Percentiles rank a stretch among this genome's conserved stretches.
These are phyloP conservation scores for Acacia concinna DNA, from an alignment of 331 rosid species.

Conservation along the genomic window DNA sequence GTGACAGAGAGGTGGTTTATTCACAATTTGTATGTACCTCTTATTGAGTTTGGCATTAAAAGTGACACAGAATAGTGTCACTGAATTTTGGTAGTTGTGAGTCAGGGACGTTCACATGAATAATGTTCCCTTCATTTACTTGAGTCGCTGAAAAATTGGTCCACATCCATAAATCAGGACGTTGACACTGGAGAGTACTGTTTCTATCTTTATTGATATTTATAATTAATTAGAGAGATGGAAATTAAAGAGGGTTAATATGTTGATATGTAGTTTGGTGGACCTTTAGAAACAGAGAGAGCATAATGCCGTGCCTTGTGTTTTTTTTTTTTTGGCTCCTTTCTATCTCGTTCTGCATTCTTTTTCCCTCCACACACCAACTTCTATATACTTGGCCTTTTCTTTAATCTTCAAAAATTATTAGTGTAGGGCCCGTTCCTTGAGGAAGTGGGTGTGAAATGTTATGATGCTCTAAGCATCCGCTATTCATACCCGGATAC, in stretches of 20 bases:
- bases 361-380: constrained; percentile 12
- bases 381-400: not conserved
- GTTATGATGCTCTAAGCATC: not conserved
- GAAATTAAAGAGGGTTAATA: not conserved
- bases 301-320: not conserved
- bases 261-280: not conserved
- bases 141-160: constrained; percentile 68
- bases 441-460: not conserved
- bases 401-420: not conserved
- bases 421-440: not conserved
- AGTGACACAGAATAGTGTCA: constrained; percentile 48
- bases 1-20: constrained; percentile 23
- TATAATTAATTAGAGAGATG: not conserved
- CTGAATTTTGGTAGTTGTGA: constrained; percentile 77
- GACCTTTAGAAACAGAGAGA: not conserved
- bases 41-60: constrained; percentile 56
- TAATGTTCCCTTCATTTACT: constrained; percentile 91
- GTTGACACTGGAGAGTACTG: constrained; percentile 58
- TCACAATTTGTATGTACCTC: constrained; percentile 39
- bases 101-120: constrained; percentile 91
- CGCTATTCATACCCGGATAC: not conserved
- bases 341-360: not conserved
- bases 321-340: not conserved
- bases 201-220: not conserved
- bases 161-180: constrained; percentile 79